Evolutionary conservation across 345 rosid genomes (phyloP), one percentile per base, ranked within the genome.

Genomic region (Hirschfeldia incana): DNA sequence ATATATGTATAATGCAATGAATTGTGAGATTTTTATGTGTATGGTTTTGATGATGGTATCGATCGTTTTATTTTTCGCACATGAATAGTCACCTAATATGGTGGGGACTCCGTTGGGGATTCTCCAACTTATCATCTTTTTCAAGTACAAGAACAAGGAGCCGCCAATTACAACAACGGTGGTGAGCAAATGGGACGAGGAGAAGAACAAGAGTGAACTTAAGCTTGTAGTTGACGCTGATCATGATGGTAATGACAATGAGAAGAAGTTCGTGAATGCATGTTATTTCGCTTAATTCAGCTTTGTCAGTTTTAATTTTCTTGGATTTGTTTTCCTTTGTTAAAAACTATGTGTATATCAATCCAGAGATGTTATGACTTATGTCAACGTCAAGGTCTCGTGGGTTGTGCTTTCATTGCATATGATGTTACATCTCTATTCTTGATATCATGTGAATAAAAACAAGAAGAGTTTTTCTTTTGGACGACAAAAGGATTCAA

Each of bases 21-120:
- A 7, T 49, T 21, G 30, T 68, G 64, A 36, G 37, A 51, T 33
- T 26, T 60, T 16, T 4, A 63, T 62, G 9, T 62, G 65, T 37
- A 62, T 39, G 46, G 1, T 51, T 46, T 62, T 62, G 51, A 60
- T 39, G 78, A 26, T 49, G 27, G 21, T 51, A 63, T 69, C 1
- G 8, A 65, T 16, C 65, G 9, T 1, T 17, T 8, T 21, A 21
- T 21, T 59, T 29, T 42, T 10, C 37, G 15, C 16, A 57, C 32
- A 65, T 28, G 17, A 17, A 84, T 86, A 94, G 98, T 78, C 92
- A 28, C 98, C 97, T 27, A 91, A 84, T 82, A 75, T 91, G 74
- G 83, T 87, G 39, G 97, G 92, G 2, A 57, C 81, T 77, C 94
- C 94, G n/a, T 76, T 91, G 67, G 92, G 95, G 42, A 53, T 91